Evolutionary conservation across 2,329 filamentous ascomycete species (phyloP).

Genomic region (Neophaeococcomyces aloes): DNA sequence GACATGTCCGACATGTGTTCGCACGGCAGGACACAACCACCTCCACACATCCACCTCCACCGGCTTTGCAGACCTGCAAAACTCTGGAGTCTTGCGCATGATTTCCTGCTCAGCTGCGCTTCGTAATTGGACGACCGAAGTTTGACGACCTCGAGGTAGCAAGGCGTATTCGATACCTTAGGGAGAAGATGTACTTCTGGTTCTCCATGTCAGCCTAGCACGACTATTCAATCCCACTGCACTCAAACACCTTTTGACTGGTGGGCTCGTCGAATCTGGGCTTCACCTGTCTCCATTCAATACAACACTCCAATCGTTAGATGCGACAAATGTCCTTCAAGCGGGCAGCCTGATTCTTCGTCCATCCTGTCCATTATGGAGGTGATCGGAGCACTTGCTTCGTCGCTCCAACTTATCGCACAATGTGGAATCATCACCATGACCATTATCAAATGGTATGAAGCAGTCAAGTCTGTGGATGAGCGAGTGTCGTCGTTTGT

Average conservation of each 20-base stretch:
- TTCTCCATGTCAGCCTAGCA: background rate
- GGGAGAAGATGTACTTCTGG: no score
- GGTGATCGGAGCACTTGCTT: conserved; percentile 4
- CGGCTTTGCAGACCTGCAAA: no score
- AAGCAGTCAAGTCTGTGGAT: conserved; percentile 17
- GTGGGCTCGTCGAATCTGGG: background rate
- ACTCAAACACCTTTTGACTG: background rate
- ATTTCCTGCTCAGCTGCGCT: no score
- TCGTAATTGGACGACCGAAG: no score
- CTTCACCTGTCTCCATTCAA: background rate
- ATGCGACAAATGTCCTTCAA: background rate
- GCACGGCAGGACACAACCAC: no score
- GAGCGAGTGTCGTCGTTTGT: conserved; percentile 16
- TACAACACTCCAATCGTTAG: background rate
- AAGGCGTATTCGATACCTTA: no score
- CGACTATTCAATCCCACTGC: background rate
- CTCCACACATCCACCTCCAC: no score
- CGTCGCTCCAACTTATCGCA: conserved; percentile 14
- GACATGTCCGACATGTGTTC: no score
- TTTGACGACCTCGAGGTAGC: no score
- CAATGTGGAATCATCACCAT: conserved; percentile 15
- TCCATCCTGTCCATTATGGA: background rate
- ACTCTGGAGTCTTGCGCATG: no score
- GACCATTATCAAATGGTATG: conserved; percentile 19
- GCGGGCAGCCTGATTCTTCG: background rate